These are phyloP conservation scores for Mycogone perniciosa DNA, from an alignment of 2,329 filamentous ascomycete genomes.

Conservation along the genomic window DNA sequence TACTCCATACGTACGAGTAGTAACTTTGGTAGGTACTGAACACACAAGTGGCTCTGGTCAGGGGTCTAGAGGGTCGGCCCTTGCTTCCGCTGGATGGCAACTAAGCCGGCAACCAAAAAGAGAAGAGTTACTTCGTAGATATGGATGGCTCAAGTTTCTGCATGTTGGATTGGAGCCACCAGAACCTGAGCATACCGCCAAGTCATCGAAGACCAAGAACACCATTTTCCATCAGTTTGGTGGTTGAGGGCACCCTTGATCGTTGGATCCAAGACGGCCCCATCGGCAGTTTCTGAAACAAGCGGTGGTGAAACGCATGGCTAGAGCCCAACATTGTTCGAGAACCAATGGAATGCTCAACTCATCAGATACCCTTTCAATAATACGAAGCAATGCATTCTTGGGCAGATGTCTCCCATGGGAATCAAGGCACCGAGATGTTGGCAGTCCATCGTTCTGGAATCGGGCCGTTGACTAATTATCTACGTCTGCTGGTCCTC, in stretches of 20 bases:
- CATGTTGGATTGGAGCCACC: too few species aligned
- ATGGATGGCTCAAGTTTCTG: too few species aligned
- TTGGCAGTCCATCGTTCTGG: background rate
- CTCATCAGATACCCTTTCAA: constrained; percentile 8
- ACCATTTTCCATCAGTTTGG: too few species aligned
- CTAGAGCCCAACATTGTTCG: constrained; percentile 9
- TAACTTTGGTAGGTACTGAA: too few species aligned
- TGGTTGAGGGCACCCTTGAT: background rate
- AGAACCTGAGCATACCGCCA: too few species aligned
- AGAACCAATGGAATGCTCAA: constrained; percentile 10
- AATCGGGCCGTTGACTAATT: background rate
- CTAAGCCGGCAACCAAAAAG: too few species aligned
- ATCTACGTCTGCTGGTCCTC: background rate
- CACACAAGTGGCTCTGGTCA: too few species aligned
- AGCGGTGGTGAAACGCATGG: constrained; percentile 1
- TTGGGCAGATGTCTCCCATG: background rate
- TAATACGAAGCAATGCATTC: background rate
- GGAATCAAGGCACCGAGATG: background rate
- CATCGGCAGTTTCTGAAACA: constrained; percentile 9
- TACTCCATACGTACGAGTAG: too few species aligned
- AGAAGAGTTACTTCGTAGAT: too few species aligned
- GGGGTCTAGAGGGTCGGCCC: too few species aligned
- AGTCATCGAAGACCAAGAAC: too few species aligned
- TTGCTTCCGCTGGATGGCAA: too few species aligned
- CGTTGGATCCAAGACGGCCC: background rate